A percentile compares a stretch with the other conserved stretches of the same genome.
These are phyloP conservation scores for Boletellus emodensis DNA, from an alignment of 768 basidiomycete genomes.

Conservation along the genomic window DNA sequence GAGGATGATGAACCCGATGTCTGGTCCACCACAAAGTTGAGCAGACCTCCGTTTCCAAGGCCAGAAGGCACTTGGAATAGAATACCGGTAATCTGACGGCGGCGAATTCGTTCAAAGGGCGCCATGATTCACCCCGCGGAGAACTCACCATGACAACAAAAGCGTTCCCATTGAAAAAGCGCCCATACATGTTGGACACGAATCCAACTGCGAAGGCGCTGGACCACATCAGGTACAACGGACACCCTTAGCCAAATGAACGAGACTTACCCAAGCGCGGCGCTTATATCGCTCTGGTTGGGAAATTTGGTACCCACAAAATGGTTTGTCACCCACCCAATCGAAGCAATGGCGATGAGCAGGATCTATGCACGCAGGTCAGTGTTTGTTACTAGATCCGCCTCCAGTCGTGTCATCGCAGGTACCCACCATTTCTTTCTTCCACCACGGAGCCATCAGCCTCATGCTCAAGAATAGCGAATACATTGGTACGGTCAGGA, in stretches of 20 bases:
- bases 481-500: conserved; percentile 68
- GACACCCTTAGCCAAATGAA: neutral
- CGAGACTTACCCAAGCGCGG: conserved; percentile 59
- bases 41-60: conserved; percentile 72
- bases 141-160: conserved; percentile 75
- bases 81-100: conserved; percentile 63
- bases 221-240: neutral
- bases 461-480: conserved; percentile 63
- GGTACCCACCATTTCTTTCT: conserved; percentile 50
- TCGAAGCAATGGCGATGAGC: conserved; percentile 56
- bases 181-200: conserved; percentile 72
- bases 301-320: conserved; percentile 55
- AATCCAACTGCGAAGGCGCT: conserved; percentile 80
- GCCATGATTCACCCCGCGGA: neutral
- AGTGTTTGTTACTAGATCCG: neutral
- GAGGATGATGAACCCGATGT: conserved; percentile 49
- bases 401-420: neutral
- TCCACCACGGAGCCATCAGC: conserved; percentile 56
- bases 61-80: conserved; percentile 85
- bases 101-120: neutral
- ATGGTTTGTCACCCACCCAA: conserved; percentile 79
- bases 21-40: conserved; percentile 61
- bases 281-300: conserved; percentile 71
- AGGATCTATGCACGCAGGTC: conserved; percentile 32
- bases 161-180: conserved; percentile 67